phyloP scores from a whole-genome alignment of 768 basidiomycete species.

The Galerina marginata region DNA sequence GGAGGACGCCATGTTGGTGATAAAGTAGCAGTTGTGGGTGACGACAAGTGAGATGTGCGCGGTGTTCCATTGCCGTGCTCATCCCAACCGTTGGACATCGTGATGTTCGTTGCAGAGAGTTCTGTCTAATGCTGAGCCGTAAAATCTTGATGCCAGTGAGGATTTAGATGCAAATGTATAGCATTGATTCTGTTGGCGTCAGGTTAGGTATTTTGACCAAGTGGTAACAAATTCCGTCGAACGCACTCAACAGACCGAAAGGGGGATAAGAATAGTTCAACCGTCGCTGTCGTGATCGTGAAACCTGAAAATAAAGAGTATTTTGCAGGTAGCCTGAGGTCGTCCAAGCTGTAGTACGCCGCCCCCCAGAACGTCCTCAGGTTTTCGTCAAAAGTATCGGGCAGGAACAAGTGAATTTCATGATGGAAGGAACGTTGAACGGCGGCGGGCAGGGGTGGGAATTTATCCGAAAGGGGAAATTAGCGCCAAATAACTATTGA shows the following conservation, averaged over 20 bases:
- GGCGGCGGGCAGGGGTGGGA: conserved; percentile 21
- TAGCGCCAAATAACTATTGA: neutral
- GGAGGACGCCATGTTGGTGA: conserved; percentile 64
- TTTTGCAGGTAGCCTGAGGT: neutral
- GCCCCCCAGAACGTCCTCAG: neutral
- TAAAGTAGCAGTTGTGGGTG: conserved; percentile 34
- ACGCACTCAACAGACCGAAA: conserved; percentile 14
- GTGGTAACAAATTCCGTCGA: neutral
- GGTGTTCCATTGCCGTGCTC: conserved; percentile 27
- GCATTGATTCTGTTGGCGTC: conserved; percentile 15
- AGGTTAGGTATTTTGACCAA: neutral
- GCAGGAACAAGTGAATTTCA: neutral
- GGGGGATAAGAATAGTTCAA: conserved; percentile 19
- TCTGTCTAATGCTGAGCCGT: neutral
- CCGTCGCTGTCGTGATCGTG: conserved; percentile 22
- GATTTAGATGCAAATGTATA: conserved; percentile 15
- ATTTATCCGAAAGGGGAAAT: conserved; percentile 21
- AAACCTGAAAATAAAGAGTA: neutral
- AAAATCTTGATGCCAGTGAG: neutral
- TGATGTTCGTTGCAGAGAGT: conserved; percentile 7
- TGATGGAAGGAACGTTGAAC: conserved; percentile 12
- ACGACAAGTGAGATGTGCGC: conserved; percentile 28
- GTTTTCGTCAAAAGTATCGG: conserved; percentile 8
- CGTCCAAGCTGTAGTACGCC: neutral
- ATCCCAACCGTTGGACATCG: conserved; percentile 31